These are phyloP conservation scores for Penicillium palitans DNA, from an alignment of 2,329 filamentous ascomycete genomes.

Conservation along the genomic window DNA sequence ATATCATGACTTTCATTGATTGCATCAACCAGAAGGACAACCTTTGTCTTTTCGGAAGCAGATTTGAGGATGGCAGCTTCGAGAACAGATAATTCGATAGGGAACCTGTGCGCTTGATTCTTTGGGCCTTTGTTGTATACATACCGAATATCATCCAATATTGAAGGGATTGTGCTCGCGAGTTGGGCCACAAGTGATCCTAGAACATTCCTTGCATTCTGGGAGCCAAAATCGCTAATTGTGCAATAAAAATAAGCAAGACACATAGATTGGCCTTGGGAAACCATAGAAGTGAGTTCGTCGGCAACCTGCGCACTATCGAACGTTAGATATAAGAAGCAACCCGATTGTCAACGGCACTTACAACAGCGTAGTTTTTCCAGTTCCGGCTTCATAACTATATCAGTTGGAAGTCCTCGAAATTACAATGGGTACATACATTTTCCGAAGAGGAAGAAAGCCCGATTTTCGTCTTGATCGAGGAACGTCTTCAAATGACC, in stretches of 20 bases:
- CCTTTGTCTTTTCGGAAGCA: conserved; percentile 3
- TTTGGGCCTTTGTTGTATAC: conserved; percentile 15
- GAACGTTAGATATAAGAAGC: neutral
- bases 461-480: neutral
- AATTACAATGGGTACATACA: conserved; percentile 10
- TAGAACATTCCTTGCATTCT: conserved; percentile 14
- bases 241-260: conserved; percentile 25
- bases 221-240: conserved; percentile 19
- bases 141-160: conserved; percentile 14
- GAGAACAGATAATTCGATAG: conserved; percentile 14
- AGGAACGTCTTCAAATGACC: conserved; percentile 17
- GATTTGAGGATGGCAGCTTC: conserved; percentile 19
- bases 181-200: conserved; percentile 24
- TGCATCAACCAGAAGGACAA: conserved; percentile 21
- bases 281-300: conserved; percentile 12
- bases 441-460: conserved; percentile 22
- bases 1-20: conserved; percentile 21
- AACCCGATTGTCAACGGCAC: neutral
- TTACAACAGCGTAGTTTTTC: conserved; percentile 25
- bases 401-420: neutral
- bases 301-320: conserved; percentile 20
- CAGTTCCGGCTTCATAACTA: conserved; percentile 17
- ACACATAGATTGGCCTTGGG: conserved; percentile 4
- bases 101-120: conserved; percentile 16
- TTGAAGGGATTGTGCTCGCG: conserved; percentile 8